A percentile compares a stretch with the other conserved stretches of the same genome.
Conservation (phyloP, 164 flowering plant species). For the Berberis vulgaris region DNA sequence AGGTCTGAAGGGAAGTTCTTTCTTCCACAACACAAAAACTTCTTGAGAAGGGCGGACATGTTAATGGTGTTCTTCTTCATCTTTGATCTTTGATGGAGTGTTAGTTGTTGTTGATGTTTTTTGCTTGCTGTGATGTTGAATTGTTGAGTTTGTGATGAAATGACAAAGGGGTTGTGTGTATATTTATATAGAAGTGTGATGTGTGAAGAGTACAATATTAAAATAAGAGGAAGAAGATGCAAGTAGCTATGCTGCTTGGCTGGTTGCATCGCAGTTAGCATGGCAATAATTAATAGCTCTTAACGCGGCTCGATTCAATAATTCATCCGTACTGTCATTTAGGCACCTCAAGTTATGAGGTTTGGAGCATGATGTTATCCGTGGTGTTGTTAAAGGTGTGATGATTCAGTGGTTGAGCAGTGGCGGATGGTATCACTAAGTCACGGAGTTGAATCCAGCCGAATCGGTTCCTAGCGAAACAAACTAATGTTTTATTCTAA, state of each 20-base stretch:
- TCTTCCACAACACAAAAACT: conserved; percentile 21
- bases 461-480: no score
- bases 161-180: background rate
- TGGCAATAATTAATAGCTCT: background rate
- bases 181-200: background rate
- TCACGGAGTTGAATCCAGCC: no score
- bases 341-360: no score
- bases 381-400: no score
- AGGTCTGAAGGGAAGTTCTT: conserved; percentile 16
- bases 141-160: background rate
- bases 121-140: background rate
- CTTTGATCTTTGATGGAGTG: no score
- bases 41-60: conserved; percentile 20
- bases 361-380: no score
- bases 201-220: background rate
- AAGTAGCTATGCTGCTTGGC: background rate
- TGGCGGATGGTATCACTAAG: no score
- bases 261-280: background rate
- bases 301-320: background rate
- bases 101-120: background rate
- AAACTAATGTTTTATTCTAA: no score
- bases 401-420: no score
- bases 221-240: background rate
- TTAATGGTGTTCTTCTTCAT: background rate
- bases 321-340: background rate